These are phyloP conservation scores for Catunica adiposa DNA, from an alignment of 2,329 filamentous ascomycete genomes.

Conservation along the genomic window DNA sequence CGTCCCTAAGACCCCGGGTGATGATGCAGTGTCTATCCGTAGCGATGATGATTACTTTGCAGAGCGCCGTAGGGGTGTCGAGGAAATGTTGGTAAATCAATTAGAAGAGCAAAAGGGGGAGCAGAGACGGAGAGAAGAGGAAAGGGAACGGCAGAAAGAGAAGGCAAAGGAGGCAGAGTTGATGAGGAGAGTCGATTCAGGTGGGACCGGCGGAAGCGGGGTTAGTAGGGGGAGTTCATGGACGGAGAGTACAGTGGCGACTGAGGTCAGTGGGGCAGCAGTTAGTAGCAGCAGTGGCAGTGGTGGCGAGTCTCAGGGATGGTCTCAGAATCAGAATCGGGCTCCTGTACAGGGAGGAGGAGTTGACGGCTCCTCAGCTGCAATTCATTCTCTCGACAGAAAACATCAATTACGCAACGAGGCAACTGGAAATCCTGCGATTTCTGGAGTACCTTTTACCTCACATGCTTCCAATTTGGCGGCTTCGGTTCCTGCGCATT, in stretches of 20 bases:
- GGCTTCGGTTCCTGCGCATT: too few species aligned
- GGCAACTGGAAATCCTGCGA: too few species aligned
- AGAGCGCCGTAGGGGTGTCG: neutral
- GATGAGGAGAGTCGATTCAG: too few species aligned
- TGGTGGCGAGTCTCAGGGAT: neutral
- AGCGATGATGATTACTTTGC: conserved; percentile 3
- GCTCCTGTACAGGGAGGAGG: too few species aligned
- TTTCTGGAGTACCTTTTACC: too few species aligned
- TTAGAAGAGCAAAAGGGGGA: neutral
- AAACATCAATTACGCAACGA: too few species aligned
- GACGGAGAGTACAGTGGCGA: neutral
- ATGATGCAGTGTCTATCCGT: conserved; percentile 2
- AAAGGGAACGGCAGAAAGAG: neutral
- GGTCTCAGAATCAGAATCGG: neutral
- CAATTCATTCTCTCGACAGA: too few species aligned
- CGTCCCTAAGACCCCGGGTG: neutral
- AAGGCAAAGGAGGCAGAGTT: neutral
- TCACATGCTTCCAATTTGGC: too few species aligned
- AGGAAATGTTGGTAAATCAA: neutral
- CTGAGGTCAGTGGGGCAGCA: neutral
- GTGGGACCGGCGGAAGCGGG: too few species aligned
- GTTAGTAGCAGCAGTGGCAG: neutral
- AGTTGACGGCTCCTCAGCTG: too few species aligned
- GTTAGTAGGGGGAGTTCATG: neutral
- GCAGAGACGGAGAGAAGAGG: neutral